Conservation (phyloP, 2,329 filamentous ascomycete genomes). For the Fusarium virguliforme region DNA sequence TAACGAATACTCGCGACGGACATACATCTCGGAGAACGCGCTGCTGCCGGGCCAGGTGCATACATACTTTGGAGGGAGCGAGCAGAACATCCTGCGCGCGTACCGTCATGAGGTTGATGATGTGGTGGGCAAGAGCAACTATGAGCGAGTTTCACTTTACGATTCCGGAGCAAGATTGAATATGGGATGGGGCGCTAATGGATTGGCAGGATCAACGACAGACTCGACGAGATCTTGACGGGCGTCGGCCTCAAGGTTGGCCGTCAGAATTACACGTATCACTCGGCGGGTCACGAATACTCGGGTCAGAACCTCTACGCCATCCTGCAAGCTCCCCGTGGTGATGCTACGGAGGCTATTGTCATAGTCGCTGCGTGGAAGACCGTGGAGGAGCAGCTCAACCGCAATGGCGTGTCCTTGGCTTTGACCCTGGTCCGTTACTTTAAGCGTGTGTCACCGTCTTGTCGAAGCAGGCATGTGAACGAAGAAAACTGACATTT, state of each 20-base stretch:
- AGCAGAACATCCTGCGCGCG: conserved; percentile 93
- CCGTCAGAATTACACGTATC: conserved; percentile 89
- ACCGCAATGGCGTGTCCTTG: conserved; percentile 89
- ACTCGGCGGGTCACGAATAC: conserved; percentile 80
- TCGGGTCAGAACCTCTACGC: conserved; percentile 93
- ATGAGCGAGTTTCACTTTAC: conserved; percentile 61
- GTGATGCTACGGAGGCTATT: conserved; percentile 97
- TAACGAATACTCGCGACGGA: conserved; percentile 90
- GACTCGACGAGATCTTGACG: conserved; percentile 81
- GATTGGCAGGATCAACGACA: conserved; percentile 72
- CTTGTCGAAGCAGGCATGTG: neutral
- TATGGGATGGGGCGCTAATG: neutral
- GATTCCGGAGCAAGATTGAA: neutral
- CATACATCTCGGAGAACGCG: conserved; percentile 98
- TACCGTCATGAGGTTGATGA: conserved; percentile 87
- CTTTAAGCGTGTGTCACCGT: conserved; percentile 79
- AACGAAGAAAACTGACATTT: conserved; percentile 38
- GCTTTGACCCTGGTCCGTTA: conserved; percentile 91
- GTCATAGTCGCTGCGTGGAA: conserved; percentile 92
- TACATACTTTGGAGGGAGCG: conserved; percentile 96
- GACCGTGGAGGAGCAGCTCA: conserved; percentile 84
- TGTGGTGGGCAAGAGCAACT: conserved; percentile 69
- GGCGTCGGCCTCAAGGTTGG: conserved; percentile 89
- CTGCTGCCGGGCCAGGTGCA: conserved; percentile 96
- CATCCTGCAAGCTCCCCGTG: conserved; percentile 91